phyloP scores from a whole-genome alignment of 441 rosid species.

The Daphne laureola region DNA sequence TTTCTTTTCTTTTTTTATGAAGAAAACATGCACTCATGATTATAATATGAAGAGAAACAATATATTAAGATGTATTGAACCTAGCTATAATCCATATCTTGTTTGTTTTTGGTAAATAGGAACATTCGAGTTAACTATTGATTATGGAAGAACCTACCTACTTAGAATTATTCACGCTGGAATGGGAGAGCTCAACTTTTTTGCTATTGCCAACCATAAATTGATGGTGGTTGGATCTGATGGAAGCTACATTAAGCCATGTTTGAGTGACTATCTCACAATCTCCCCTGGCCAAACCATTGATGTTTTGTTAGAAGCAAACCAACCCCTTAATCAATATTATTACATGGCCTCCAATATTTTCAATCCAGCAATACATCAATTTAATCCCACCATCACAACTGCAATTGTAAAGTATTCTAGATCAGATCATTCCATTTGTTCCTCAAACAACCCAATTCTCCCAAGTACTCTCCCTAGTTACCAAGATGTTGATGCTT shows the following conservation, averaged over 20 bases:
- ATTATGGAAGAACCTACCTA: slow-evolving; percentile 23
- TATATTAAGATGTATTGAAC: no score
- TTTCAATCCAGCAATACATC: slow-evolving; percentile 19
- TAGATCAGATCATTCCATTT: background rate
- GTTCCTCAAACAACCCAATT: slow-evolving; percentile 7
- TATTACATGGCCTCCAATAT: slow-evolving; percentile 31
- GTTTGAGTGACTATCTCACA: slow-evolving; percentile 20
- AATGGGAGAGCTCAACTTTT: slow-evolving; percentile 29
- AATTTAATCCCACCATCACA: slow-evolving; percentile 26
- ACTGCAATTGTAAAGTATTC: slow-evolving; percentile 27
- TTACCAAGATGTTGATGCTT: slow-evolving; percentile 22
- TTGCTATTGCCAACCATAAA: slow-evolving; percentile 25
- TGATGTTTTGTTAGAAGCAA: slow-evolving; percentile 27
- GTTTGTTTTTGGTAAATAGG: background rate
- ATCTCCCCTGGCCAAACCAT: slow-evolving; percentile 40
- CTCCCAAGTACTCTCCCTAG: slow-evolving; percentile 22
- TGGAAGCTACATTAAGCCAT: slow-evolving; percentile 28
- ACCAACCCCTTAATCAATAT: slow-evolving; percentile 14
- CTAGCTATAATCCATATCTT: no score
- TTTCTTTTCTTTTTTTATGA: no score
- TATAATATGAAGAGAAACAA: no score
- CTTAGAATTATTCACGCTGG: slow-evolving; percentile 33
- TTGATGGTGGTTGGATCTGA: slow-evolving; percentile 32
- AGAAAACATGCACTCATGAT: no score
- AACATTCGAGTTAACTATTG: slow-evolving; percentile 21